Evolutionary conservation across 768 basidiomycete species (phyloP).

Genomic region (Pleurotus giganteus): DNA sequence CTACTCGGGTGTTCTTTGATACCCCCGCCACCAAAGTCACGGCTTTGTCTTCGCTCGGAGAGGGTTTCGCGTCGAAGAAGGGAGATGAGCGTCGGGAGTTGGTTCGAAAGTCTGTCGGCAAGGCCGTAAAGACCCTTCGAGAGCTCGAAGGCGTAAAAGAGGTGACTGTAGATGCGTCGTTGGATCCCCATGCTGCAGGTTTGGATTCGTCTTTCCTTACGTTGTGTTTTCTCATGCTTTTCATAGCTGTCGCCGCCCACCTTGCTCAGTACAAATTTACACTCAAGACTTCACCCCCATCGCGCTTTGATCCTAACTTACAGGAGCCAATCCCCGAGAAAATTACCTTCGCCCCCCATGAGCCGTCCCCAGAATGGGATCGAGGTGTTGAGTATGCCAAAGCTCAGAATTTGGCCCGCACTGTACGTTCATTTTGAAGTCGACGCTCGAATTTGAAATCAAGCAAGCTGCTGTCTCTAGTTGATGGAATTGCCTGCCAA

Average conservation of each 20-base stretch:
- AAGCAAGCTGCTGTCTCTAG: slow-evolving; percentile 30
- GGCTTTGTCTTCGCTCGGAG: slow-evolving; percentile 58
- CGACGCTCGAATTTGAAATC: background rate
- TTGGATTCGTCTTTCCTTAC: slow-evolving; percentile 1
- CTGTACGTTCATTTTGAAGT: slow-evolving; percentile 38
- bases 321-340: slow-evolving; percentile 50
- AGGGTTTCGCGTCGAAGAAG: slow-evolving; percentile 45
- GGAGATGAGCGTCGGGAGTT: slow-evolving; percentile 55
- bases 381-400: slow-evolving; percentile 70
- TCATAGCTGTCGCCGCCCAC: slow-evolving; percentile 71
- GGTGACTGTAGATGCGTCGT: slow-evolving; percentile 59
- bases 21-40: slow-evolving; percentile 46
- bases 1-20: slow-evolving; percentile 64
- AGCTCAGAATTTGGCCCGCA: slow-evolving; percentile 79
- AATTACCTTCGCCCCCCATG: slow-evolving; percentile 44
- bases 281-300: slow-evolving; percentile 71
- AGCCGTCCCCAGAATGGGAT: slow-evolving; percentile 62
- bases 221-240: slow-evolving; percentile 5
- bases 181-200: slow-evolving; percentile 81
- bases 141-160: slow-evolving; percentile 58
- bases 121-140: slow-evolving; percentile 68
- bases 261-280: slow-evolving; percentile 76
- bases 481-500: slow-evolving; percentile 86
- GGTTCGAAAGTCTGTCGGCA: slow-evolving; percentile 69
- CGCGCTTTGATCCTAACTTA: slow-evolving; percentile 61